Evolutionary conservation across 2,329 filamentous ascomycete genomes (phyloP).

Genomic region (Pezizomycotina sp.): DNA sequence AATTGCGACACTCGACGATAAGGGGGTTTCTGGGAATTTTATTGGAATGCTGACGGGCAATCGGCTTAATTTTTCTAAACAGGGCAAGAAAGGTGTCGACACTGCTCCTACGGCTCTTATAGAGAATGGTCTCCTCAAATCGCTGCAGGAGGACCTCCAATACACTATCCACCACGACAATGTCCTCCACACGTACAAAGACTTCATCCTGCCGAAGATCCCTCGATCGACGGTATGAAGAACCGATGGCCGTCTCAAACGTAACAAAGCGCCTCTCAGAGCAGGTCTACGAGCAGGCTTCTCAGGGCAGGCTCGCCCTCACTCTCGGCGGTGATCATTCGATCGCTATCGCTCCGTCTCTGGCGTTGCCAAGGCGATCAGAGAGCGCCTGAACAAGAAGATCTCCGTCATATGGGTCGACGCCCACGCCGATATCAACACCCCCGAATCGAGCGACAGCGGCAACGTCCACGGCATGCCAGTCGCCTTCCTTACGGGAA

Average conservation of each 20-base stretch:
- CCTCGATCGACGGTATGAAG: constrained; percentile 70
- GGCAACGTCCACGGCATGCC: constrained; percentile 99
- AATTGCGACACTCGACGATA: constrained; percentile 1
- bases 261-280: constrained; percentile 65
- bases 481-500: constrained; percentile 72
- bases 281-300: constrained; percentile 77
- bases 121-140: constrained; percentile 65
- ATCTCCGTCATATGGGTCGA: constrained; percentile 98
- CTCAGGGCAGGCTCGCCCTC: constrained; percentile 67
- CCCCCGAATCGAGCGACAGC: constrained; percentile 71
- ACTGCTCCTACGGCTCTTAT: constrained; percentile 79
- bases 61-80: constrained; percentile 17
- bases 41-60: constrained; percentile 6
- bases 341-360: constrained; percentile 84
- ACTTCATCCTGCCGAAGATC: constrained; percentile 53
- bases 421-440: constrained; percentile 95
- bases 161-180: constrained; percentile 78
- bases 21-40: constrained; percentile 8
- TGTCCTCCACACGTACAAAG: constrained; percentile 63
- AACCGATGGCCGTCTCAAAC: constrained; percentile 67
- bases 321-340: constrained; percentile 93
- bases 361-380: constrained; percentile 69
- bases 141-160: constrained; percentile 69
- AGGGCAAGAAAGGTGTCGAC: constrained; percentile 86
- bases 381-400: constrained; percentile 65